These are phyloP conservation scores for Lachancea sp. DNA, from an alignment of 805 yeast species.

Conservation along the genomic window DNA sequence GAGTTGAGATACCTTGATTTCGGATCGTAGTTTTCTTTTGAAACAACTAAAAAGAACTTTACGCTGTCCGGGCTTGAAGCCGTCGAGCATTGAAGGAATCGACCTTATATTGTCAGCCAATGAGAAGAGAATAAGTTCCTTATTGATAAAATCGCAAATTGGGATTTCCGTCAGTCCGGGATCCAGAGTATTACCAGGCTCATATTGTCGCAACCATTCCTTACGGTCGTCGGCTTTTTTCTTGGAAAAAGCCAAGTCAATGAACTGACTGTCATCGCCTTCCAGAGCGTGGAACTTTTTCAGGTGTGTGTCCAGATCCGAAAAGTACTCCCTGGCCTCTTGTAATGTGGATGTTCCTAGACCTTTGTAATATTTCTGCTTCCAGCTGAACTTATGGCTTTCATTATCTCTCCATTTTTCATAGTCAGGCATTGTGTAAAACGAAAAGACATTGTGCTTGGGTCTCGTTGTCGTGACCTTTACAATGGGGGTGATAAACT, in stretches of 20 bases:
- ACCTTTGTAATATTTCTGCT: conserved; percentile 95
- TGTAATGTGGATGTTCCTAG: conserved; percentile 85
- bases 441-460: conserved; percentile 54
- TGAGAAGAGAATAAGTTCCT: conserved; percentile 88
- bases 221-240: conserved; percentile 95
- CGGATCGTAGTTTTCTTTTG: conserved; percentile 64
- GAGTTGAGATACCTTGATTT: conserved; percentile 84
- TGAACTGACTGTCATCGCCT: conserved; percentile 66
- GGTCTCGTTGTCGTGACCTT: conserved; percentile 75
- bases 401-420: conserved; percentile 87
- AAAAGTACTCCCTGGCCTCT: conserved; percentile 85
- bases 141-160: conserved; percentile 87
- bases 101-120: conserved; percentile 96
- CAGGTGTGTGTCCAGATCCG: conserved; percentile 76
- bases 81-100: conserved; percentile 89
- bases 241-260: conserved; percentile 91
- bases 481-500: conserved; percentile 93
- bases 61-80: conserved; percentile 95
- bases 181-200: conserved; percentile 89
- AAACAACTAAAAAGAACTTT: conserved; percentile 86
- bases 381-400: conserved; percentile 71
- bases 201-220: conserved; percentile 88
- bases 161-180: conserved; percentile 72
- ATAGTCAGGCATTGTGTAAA: conserved; percentile 93
- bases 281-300: conserved; percentile 78